A percentile compares a stretch with the other conserved stretches of the same genome.
Evolutionary conservation across 345 rosid genomes (phyloP).

Genomic region (Eucalyptus guilfoylei): DNA sequence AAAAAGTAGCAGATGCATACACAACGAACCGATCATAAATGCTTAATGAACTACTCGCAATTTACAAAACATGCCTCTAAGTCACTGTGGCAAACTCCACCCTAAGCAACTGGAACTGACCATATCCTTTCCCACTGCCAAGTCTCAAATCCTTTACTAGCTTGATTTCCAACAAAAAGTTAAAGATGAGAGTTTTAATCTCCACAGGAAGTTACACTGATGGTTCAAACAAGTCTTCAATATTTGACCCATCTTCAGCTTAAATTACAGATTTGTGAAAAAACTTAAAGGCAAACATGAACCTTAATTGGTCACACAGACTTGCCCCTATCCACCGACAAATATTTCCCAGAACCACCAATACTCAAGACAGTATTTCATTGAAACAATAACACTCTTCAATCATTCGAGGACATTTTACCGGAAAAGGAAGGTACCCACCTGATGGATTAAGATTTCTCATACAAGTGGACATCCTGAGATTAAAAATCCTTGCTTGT

Average conservation of each 20-base stretch:
- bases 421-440: not conserved
- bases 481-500: slow-evolving; percentile 74
- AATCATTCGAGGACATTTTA: not conserved
- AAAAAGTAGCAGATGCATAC: not conserved
- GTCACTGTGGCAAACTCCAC: not conserved
- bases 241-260: not conserved
- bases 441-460: slow-evolving; percentile 94
- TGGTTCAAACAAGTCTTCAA: not conserved
- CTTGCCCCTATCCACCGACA: not conserved
- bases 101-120: not conserved
- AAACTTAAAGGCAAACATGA: not conserved
- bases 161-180: not conserved
- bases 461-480: slow-evolving; percentile 70
- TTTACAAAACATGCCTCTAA: not conserved
- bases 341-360: not conserved
- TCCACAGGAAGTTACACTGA: not conserved
- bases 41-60: not conserved
- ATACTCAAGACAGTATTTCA: not conserved
- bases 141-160: not conserved
- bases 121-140: not conserved
- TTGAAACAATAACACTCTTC: not conserved
- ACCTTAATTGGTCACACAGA: not conserved
- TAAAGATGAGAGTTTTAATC: not conserved
- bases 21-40: not conserved
- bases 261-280: not conserved